A percentile compares a stretch with the other conserved stretches of the same genome.
Conservation (phyloP, 495 filamentous ascomycete genomes). For the Articulospora tetracladia region DNA sequence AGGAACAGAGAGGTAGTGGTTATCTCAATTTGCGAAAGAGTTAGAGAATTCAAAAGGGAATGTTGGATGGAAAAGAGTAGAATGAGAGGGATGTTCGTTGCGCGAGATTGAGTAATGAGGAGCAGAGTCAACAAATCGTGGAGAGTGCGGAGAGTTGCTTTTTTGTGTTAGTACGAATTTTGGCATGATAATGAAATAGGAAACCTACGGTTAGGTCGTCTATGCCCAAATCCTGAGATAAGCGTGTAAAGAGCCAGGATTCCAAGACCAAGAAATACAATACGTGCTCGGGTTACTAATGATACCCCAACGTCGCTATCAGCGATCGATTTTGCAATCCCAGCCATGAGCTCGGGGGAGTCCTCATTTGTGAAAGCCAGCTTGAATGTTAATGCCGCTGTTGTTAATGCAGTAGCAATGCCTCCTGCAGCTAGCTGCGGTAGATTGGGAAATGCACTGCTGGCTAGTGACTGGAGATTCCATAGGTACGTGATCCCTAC, state of each 20-base stretch:
- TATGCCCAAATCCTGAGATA: slow-evolving; percentile 17
- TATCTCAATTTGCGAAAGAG: slow-evolving; percentile 49
- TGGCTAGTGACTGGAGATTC: slow-evolving; percentile 20
- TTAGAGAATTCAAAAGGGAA: slow-evolving; percentile 42
- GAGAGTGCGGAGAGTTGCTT: slow-evolving; percentile 37
- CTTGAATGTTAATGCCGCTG: slow-evolving; percentile 76
- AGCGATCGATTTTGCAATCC: slow-evolving; percentile 40
- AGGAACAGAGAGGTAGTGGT: slow-evolving; percentile 62
- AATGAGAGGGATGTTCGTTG: slow-evolving; percentile 80
- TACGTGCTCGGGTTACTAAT: slow-evolving; percentile 47
- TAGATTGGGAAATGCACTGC: slow-evolving; percentile 17
- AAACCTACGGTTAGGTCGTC: slow-evolving; percentile 23
- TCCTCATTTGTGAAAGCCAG: slow-evolving; percentile 77
- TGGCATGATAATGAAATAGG: not conserved
- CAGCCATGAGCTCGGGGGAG: slow-evolving; percentile 73
- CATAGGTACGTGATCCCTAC: slow-evolving; percentile 64
- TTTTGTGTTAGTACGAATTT: slow-evolving; percentile 6
- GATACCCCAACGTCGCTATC: slow-evolving; percentile 36
- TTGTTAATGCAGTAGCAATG: slow-evolving; percentile 34
- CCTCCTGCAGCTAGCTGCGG: slow-evolving; percentile 13
- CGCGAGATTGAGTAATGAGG: slow-evolving; percentile 79
- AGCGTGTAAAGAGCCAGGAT: slow-evolving; percentile 36
- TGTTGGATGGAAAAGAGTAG: slow-evolving; percentile 63
- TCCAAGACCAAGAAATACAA: slow-evolving; percentile 50
- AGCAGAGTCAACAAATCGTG: slow-evolving; percentile 74